Evolutionary conservation across 2,329 filamentous ascomycete species (phyloP), one percentile per base, ranked within the genome.

Genomic region (Sporothrix protearum): DNA sequence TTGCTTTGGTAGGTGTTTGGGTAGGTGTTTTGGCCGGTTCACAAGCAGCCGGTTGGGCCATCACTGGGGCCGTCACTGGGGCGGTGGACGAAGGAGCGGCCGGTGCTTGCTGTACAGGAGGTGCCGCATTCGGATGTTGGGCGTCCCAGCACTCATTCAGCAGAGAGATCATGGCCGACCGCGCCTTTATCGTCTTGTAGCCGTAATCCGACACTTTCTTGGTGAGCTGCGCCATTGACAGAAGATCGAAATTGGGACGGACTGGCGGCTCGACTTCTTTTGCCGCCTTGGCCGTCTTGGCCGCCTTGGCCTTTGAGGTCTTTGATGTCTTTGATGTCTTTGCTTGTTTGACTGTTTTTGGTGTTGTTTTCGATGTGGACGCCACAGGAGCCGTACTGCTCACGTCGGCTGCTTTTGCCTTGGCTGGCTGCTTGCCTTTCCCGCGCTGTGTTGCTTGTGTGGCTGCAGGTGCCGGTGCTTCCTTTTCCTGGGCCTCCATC

Each of bases 181-280:
- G 85, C 71, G 83, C 87, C 77, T 89, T 92, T 39, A 94, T 82
- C 0, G 89, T 82, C 77, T 94, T 94, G 80, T 94, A 94, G 0
- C 90, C 91, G 76, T 89, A 93, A 0, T 83, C 82, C 5, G 85
- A 81, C 59, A 94, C 81, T 76, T 91, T 85, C 71, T 84, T 87
- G 2, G 87, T 82, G 19, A 94, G 81, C 72, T 91, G 87, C 9
- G 83, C 80, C 73, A 91, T 89, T 2, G 89, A 89, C 72, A 87
- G 89, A 0, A 85, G 80, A 53, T 86, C 84, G 73, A 86, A 94
- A 12, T 87, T 85, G 1, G 91, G 91, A 64, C 78, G 80, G 76
- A 70, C 6, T 47, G 42, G 42, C 3, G 36, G 25, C 2, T 42
- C 25, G 7, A 3, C 16, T 14, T 59, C 19, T 6, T 42, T 33